Evolutionary conservation across 306 rosid genomes (phyloP), one percentile per base, ranked within the genome.

Genomic region (Arachis stenosperma): DNA sequence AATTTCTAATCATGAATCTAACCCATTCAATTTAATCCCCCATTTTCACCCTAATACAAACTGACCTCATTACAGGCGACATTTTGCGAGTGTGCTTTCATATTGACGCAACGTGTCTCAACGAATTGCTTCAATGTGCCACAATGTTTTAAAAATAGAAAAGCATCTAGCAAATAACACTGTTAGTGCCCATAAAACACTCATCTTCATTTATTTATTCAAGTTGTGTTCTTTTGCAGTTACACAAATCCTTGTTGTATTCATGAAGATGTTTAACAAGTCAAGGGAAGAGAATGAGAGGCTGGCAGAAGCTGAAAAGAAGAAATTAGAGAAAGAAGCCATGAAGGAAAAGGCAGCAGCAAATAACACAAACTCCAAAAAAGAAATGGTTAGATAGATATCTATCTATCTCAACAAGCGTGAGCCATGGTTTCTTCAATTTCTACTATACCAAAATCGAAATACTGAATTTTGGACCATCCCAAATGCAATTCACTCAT

Each of bases 231-330:
- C 48, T 68, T 73, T 82, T 80, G 86, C 97, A 94, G 98, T 94
- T 80, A 94, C 97, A 47, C 98, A 91, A 81, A 88, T 90, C 59
- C 86, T 94, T 80, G 75, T 72, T 36, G 85, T 94, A 79, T 94
- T 94, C 37, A 91, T 94, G 22, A 94, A 86, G 86, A 91, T 76
- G 86, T 94, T 94, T 82, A 94, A 83, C 22, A 94, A 94, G 86
- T 94, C 98, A 8, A 87, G 87, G 78, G 98, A 94, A 55, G 98
- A 94, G 90, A 94, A 94, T 63, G 94, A 81, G 78, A 86, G 81
- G 77, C 87, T 44, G 77, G 98, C 98, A 6, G 98, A 91, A 68
- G 96, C 85, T 54, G 98, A 91, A 71, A 94, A 86, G 71, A 94
- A 83, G 90, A 94, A 83, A 75, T 73, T 86, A 71, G 98, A 94